Evolutionary conservation across 371 early-diverging fungal genomes (phyloP).

Genomic region (Syncephalastrum contaminatum): DNA sequence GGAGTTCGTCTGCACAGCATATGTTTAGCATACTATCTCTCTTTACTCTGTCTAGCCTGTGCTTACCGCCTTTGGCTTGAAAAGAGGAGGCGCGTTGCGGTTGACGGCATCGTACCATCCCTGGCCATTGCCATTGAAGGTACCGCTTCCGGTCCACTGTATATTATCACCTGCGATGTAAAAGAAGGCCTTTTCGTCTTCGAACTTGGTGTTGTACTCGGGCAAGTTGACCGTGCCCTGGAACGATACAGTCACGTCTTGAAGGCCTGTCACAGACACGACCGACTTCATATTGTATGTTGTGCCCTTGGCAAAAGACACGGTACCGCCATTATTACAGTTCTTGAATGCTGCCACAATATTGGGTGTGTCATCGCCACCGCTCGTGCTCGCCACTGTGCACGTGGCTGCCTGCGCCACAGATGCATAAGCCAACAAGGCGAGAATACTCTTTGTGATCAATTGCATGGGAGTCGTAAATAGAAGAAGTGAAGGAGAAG

Average conservation of each 20-base stretch:
- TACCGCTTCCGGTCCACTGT: conserved; percentile 21
- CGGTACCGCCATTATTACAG: conserved; percentile 36
- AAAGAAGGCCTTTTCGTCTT: conserved; percentile 26
- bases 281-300: conserved; percentile 28
- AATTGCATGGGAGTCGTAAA: no score
- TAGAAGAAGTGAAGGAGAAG: no score
- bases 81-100: conserved; percentile 31
- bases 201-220: conserved; percentile 20
- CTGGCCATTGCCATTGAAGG: conserved; percentile 31
- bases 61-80: conserved; percentile 21
- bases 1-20: conserved; percentile 12
- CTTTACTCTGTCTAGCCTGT: no score
- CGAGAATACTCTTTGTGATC: no score
- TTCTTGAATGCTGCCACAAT: conserved; percentile 27
- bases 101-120: conserved; percentile 22
- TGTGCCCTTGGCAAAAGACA: conserved; percentile 23
- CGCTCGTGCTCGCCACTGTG: conserved; percentile 21
- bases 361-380: conserved; percentile 23
- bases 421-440: no score
- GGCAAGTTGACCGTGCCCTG: conserved; percentile 29
- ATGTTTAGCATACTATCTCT: no score
- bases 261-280: conserved; percentile 17
- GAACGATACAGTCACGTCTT: conserved; percentile 28
- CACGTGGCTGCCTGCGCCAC: conserved; percentile 17
- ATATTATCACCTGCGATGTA: conserved; percentile 28